phyloP scores from a whole-genome alignment of 371 early-diverging fungal species.

The Circinella umbellata region DNA sequence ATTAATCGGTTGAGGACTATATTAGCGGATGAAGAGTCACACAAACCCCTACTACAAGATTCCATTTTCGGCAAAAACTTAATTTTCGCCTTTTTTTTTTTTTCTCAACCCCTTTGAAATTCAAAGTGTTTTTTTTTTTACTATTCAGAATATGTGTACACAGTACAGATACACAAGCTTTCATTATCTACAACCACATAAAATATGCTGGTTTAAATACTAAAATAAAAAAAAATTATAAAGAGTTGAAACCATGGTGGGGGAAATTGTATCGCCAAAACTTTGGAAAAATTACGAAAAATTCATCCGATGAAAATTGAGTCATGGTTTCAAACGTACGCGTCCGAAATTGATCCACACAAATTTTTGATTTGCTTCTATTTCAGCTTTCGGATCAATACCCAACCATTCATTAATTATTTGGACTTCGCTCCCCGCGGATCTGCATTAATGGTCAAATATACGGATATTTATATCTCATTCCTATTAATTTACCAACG shows the following conservation, averaged over 20 bases:
- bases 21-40: background rate
- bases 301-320: background rate
- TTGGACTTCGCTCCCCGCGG: no score
- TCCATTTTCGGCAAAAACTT: background rate
- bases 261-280: constrained; percentile 4
- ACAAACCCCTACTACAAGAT: background rate
- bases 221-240: background rate
- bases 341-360: no score
- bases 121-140: background rate
- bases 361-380: no score
- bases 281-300: background rate
- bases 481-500: no score
- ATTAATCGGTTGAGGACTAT: background rate
- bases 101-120: background rate
- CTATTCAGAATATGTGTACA: background rate
- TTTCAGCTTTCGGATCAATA: no score
- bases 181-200: no score
- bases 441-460: no score
- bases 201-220: background rate
- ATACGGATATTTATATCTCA: no score
- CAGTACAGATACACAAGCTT: no score
- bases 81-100: background rate
- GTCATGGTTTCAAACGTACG: background rate
- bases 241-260: background rate
- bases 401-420: no score